These are phyloP conservation scores for Russula brevipes DNA, from an alignment of 768 basidiomycete genomes.

Conservation along the genomic window DNA sequence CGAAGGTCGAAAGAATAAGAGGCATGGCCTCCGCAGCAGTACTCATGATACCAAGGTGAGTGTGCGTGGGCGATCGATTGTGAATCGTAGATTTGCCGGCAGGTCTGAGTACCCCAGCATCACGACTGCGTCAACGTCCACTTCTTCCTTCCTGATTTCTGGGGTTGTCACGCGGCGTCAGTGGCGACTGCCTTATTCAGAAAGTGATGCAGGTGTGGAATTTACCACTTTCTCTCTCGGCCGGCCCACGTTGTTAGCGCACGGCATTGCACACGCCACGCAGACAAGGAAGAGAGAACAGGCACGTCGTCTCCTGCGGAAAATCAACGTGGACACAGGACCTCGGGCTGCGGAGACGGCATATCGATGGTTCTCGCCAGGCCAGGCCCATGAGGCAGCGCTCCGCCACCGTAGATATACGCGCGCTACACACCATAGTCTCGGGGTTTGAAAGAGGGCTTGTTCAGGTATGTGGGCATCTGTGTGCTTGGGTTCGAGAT, in stretches of 20 bases:
- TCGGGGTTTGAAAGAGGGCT: background rate
- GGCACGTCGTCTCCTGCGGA: background rate
- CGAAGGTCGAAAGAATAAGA: background rate
- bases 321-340: background rate
- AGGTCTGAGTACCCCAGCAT: background rate
- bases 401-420: background rate
- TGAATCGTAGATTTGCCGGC: constrained; percentile 1
- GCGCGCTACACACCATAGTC: background rate
- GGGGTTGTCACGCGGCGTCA: constrained; percentile 3
- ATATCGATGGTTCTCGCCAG: background rate
- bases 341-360: background rate
- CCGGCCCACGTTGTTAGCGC: background rate
- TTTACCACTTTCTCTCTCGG: too few species aligned
- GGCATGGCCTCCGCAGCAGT: background rate
- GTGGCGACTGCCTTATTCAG: background rate
- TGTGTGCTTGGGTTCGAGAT: background rate
- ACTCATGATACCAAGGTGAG: background rate
- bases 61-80: background rate
- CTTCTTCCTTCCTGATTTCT: constrained; percentile 6
- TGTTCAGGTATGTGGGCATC: background rate
- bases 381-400: background rate
- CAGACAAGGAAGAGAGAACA: background rate
- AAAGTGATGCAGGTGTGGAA: background rate
- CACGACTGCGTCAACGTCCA: background rate
- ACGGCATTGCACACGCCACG: background rate